Conservation (phyloP, 768 basidiomycete genomes). For the Tremella mesenterica region DNA sequence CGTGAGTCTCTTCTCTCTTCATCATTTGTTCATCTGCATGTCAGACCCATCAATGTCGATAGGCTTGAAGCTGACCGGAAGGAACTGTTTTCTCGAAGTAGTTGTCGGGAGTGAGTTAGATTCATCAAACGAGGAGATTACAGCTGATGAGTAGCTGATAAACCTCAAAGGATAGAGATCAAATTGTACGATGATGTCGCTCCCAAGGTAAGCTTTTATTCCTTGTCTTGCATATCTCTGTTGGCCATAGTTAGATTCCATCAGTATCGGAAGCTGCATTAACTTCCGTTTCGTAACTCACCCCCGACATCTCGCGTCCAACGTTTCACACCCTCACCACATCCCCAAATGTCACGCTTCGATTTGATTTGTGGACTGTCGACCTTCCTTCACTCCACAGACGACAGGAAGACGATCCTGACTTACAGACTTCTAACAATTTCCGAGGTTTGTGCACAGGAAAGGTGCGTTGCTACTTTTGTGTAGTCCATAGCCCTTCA, state of each 20-base stretch:
- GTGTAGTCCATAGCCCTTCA: constrained; percentile 18
- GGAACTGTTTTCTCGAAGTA: constrained; percentile 40
- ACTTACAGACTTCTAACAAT: constrained; percentile 47
- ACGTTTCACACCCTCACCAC: too few relatives aligned
- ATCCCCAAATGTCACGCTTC: too few relatives aligned
- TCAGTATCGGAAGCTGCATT: too few relatives aligned
- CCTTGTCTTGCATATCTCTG: neutral
- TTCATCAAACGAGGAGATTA: neutral
- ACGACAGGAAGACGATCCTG: neutral
- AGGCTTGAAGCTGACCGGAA: constrained; percentile 7
- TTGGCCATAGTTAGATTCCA: neutral
- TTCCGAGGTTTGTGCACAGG: constrained; percentile 74
- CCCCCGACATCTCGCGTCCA: too few relatives aligned
- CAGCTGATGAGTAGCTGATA: neutral
- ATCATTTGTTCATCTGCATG: neutral
- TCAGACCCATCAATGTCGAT: too few relatives aligned
- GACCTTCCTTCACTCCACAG: too few relatives aligned
- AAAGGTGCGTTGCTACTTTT: constrained; percentile 18
- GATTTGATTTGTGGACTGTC: too few relatives aligned
- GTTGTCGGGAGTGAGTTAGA: constrained; percentile 28
- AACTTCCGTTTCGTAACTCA: too few relatives aligned
- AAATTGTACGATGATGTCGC: constrained; percentile 66
- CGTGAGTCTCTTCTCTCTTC: neutral
- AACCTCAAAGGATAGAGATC: constrained; percentile 51
- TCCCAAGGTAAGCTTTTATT: constrained; percentile 27